Base-by-base conservation (phyloP, 225 moss, liverwort and hornwort species). In the Sphagnum tenellum region DNA sequence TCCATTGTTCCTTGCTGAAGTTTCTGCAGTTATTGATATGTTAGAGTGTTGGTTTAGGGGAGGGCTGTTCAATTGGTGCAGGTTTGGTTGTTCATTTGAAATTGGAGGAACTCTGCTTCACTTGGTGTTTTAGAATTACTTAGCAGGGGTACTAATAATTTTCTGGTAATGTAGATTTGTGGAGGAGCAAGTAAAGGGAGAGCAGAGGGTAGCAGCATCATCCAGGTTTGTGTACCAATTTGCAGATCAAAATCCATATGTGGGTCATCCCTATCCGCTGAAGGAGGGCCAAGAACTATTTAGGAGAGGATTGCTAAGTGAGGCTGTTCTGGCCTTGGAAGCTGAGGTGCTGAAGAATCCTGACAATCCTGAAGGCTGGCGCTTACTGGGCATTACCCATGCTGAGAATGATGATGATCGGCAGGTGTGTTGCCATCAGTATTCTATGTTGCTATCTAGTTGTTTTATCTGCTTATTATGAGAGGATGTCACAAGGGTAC, bases 241-340 rank as follows among this genome's bases (percentile, higher is more conserved):
- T 84, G 81, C 98, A 7, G 98, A 98, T 76, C 90, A 81, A 50
- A 98, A 98, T 78, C 98, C 93, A 55, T 98, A 98, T 59, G 93
- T 98, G 59, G 98, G 98, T 62, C 98, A 98, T 77, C 87, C 90
- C 49, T 87, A 89, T 47, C 98, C 98, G 56, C 79, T 98, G 46
- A 98, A 90, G 75, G 98, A 98, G 82, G 98, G 98, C 10, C 93
- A 98, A 72, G 93, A 93, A 47, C 79, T 98, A n/a, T 98, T 98
- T 70, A 85, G 98, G 48, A 83, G 81, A 73, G 98, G 98, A 55
- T 73, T 98, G 66, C 80, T 98, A n/a, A 98, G 98, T 70, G 98
- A 98, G 82, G 98, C 98, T 56, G 98, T 98, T 64, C 68, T 98
- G 68, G 98, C 98, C 56, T 81, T 98, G 65, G 98, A 98, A 79